A percentile compares a stretch with the other conserved stretches of the same genome.
These are phyloP conservation scores for Bimuria novae-zelandiae DNA, from an alignment of 2,329 filamentous ascomycete genomes.

Conservation along the genomic window DNA sequence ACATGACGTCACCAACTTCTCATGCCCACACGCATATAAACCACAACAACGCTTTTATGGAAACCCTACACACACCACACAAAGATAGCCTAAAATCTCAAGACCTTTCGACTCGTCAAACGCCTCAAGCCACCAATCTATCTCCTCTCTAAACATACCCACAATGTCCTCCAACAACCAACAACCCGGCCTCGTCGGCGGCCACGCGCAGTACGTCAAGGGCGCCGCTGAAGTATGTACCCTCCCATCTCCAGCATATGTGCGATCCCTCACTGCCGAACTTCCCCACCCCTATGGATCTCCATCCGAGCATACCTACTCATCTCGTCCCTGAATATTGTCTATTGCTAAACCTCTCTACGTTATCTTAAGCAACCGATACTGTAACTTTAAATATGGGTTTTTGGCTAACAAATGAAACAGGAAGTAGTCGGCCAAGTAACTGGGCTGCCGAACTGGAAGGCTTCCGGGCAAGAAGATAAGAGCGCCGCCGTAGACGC, in stretches of 20 bases:
- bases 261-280: too few species aligned
- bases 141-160: background rate
- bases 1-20: too few species aligned
- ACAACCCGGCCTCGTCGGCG: conserved; percentile 64
- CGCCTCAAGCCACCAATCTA: background rate
- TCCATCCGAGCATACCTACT: too few species aligned
- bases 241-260: too few species aligned
- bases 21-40: too few species aligned
- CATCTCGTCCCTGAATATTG: too few species aligned
- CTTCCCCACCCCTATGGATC: too few species aligned
- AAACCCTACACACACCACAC: too few species aligned
- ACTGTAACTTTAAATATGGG: too few species aligned
- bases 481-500: conserved; percentile 65
- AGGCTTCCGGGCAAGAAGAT: conserved; percentile 65
- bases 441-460: conserved; percentile 68
- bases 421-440: conserved; percentile 65
- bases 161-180: conserved; percentile 28
- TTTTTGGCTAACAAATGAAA: background rate
- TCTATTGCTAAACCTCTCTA: too few species aligned
- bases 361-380: too few species aligned
- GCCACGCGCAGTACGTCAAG: conserved; percentile 71
- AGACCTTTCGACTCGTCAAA: background rate
- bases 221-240: conserved; percentile 67
- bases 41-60: too few species aligned
- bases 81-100: background rate